phyloP scores from a whole-genome alignment of 352 stramenopile species.

The Saprolegnia diclina region DNA sequence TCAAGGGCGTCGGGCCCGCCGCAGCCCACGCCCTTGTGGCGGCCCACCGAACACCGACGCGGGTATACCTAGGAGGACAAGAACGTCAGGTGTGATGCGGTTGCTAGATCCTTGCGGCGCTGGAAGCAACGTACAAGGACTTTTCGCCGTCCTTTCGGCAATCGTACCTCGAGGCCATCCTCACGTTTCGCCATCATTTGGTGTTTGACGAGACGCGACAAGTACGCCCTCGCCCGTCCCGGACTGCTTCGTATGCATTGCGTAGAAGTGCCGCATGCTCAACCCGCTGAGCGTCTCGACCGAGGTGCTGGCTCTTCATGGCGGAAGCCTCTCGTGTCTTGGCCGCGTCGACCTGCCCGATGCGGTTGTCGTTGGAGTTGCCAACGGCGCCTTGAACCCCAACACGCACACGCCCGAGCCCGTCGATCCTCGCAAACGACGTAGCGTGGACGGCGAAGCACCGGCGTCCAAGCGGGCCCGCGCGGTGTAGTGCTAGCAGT shows the following conservation, averaged over 20 bases:
- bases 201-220: constrained; percentile 76
- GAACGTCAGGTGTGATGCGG: not conserved
- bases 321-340: not conserved
- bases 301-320: not conserved
- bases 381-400: not conserved
- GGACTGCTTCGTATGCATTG: too few relatives aligned
- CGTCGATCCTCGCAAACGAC: not conserved
- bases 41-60: constrained; percentile 37
- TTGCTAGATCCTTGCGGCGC: constrained; percentile 45
- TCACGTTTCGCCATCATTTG: constrained; percentile 86
- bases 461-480: too few relatives aligned
- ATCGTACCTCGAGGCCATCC: constrained; percentile 55
- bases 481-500: too few relatives aligned
- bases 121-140: constrained; percentile 45
- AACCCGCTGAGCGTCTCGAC: constrained; percentile 52
- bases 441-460: not conserved
- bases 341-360: not conserved
- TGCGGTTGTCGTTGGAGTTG: not conserved
- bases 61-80: constrained; percentile 35
- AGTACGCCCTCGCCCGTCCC: constrained; percentile 39
- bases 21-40: constrained; percentile 75
- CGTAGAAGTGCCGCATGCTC: constrained; percentile 73
- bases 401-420: not conserved
- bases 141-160: constrained; percentile 41
- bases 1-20: constrained; percentile 72